Evolutionary conservation across 2,329 filamentous ascomycete genomes (phyloP), one percentile per base, ranked within the genome.

Genomic region (Ophiostoma sp.): DNA sequence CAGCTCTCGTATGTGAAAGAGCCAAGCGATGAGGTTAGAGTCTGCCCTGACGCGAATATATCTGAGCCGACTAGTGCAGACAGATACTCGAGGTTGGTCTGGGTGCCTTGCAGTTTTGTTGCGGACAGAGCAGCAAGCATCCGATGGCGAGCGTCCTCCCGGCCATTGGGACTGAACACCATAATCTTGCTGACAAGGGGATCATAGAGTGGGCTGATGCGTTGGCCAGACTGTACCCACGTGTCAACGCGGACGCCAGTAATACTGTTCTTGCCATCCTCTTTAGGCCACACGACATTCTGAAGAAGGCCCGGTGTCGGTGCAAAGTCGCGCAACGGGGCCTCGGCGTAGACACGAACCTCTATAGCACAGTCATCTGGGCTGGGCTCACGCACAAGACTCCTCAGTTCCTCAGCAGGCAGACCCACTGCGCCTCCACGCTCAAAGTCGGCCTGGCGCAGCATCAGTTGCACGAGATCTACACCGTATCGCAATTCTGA

Each of bases 141-240:
- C 76, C 92, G 96, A 69, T 90, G 87, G 64, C 97, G 89, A 3
- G 93, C 91, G 18, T 90, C 89, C 76, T 90, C 85, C 70, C 95
- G 85, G 66, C 89, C 89, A 12, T 87, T 84, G 0, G 36, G 58
- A 14, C 91, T 94, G 69, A 90, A 86, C 2, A 97, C 92, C 73
- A 98, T 98, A 66, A 98, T 84, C 79, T 98, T 99, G 60, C 94
- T 92, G 38, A 69, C 7, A 5, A 69, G 66, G 7, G 68, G 66
- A 44, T 69, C 68, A 41, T 67, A 69, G 41, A 41, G 14, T 12
- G 66, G 27, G 16, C 44, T 55, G 27, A 69, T 27, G 41, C 8
- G 12, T 69, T 90, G 89, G 5, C 89, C 89, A 42, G 84, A 80
- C 36, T 86, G 82, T 71, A 93, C 90, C 36, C 89, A 89, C 4